phyloP scores from a whole-genome alignment of 805 yeast species.

The Lipomyces chichibuensis region DNA sequence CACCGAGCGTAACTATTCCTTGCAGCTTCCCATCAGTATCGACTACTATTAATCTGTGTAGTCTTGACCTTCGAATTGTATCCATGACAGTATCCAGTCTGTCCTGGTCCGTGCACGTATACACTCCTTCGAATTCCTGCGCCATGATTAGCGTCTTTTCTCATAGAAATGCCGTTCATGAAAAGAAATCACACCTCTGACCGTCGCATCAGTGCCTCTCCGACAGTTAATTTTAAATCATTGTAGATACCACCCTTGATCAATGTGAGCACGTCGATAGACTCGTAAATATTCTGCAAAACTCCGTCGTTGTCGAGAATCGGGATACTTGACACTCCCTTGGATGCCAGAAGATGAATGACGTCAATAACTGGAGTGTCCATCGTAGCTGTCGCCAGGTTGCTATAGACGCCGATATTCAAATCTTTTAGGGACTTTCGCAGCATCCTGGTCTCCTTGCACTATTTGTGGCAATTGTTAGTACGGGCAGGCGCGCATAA shows the following conservation, averaged over 20 bases:
- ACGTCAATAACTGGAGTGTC: slow-evolving; percentile 92
- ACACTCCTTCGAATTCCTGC: slow-evolving; percentile 90
- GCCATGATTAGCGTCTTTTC: not conserved
- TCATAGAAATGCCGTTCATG: not conserved
- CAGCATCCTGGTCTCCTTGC: slow-evolving; percentile 88
- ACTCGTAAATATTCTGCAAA: slow-evolving; percentile 89
- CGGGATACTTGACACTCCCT: slow-evolving; percentile 90
- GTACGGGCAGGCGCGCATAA: slow-evolving; percentile 48
- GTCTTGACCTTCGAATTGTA: slow-evolving; percentile 85
- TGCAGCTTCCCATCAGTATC: slow-evolving; percentile 66
- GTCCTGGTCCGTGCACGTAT: slow-evolving; percentile 89
- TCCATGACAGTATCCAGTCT: slow-evolving; percentile 87
- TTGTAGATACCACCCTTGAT: slow-evolving; percentile 94
- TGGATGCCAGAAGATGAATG: slow-evolving; percentile 74
- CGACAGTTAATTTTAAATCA: slow-evolving; percentile 86
- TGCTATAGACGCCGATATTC: slow-evolving; percentile 59
- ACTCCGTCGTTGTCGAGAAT: slow-evolving; percentile 75
- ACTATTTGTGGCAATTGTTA: slow-evolving; percentile 60
- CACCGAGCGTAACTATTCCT: slow-evolving; percentile 89
- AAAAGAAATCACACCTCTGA: slow-evolving; percentile 54
- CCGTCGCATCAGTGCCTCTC: slow-evolving; percentile 91
- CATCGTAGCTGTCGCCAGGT: slow-evolving; percentile 80
- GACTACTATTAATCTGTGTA: slow-evolving; percentile 90
- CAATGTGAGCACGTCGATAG: slow-evolving; percentile 88
- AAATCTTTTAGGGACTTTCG: slow-evolving; percentile 74